phyloP scores from a whole-genome alignment of 2,329 filamentous ascomycete species.

The Alternaria sp. region DNA sequence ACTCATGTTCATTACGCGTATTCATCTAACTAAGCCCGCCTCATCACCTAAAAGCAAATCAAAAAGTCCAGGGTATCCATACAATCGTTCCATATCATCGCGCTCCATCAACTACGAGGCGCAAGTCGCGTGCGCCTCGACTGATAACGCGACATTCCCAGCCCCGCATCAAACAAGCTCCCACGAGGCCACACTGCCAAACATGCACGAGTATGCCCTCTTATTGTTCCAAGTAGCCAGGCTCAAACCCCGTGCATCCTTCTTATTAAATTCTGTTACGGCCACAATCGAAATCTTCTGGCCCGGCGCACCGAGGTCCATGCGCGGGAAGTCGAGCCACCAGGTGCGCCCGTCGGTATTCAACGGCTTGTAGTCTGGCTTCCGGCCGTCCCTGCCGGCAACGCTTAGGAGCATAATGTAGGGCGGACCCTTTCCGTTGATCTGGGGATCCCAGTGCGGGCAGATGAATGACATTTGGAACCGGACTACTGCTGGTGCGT shows the following conservation, averaged over 20 bases:
- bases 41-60: not conserved
- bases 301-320: conserved; percentile 56
- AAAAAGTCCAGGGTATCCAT: conserved; percentile 19
- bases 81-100: not conserved
- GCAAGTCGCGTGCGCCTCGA: not conserved
- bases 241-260: conserved; percentile 61
- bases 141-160: not conserved
- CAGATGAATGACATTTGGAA: conserved; percentile 84
- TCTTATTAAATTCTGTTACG: conserved; percentile 60
- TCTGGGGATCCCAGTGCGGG: conserved; percentile 79
- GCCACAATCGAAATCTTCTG: conserved; percentile 70
- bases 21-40: not conserved
- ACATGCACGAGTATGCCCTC: conserved; percentile 44
- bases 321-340: conserved; percentile 73
- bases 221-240: conserved; percentile 48
- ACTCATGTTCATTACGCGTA: not conserved
- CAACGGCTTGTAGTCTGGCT: conserved; percentile 73
- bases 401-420: conserved; percentile 74
- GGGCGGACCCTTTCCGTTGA: conserved; percentile 68
- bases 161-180: conserved; percentile 51
- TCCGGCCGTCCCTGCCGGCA: conserved; percentile 65
- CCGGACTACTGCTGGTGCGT: conserved; percentile 58
- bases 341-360: conserved; percentile 77
- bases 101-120: not conserved
- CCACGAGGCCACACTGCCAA: conserved; percentile 62